phyloP scores from a whole-genome alignment of 257 asterid genomes.

The Fraxinus anomala region DNA sequence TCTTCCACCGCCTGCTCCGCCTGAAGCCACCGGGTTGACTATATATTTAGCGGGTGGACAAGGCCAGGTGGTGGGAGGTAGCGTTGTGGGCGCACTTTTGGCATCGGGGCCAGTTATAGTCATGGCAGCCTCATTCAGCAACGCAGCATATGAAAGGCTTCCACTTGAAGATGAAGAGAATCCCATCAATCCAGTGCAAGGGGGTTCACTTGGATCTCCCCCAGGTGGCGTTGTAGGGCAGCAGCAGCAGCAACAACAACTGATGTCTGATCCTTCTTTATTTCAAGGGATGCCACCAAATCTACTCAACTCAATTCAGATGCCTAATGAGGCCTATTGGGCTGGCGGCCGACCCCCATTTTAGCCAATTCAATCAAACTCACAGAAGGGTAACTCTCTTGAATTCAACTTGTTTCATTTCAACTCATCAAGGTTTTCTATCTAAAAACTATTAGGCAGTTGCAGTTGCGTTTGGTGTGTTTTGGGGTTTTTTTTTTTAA shows the following conservation, averaged over 20 bases:
- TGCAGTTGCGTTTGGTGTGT: constrained; percentile 13
- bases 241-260: not conserved
- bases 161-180: constrained; percentile 78
- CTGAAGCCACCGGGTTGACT: constrained; percentile 69
- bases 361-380: constrained; percentile 25
- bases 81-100: constrained; percentile 77
- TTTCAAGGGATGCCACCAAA: constrained; percentile 67
- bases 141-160: constrained; percentile 85
- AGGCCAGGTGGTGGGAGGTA: constrained; percentile 94
- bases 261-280: constrained; percentile 49
- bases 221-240: constrained; percentile 26
- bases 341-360: constrained; percentile 63
- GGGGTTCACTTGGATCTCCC: constrained; percentile 39
- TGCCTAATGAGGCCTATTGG: constrained; percentile 69
- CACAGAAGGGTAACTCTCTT: constrained; percentile 26
- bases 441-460: not conserved
- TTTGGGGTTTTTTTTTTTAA: not conserved
- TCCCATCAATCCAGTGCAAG: constrained; percentile 33
- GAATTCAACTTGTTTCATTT: constrained; percentile 1
- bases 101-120: constrained; percentile 85
- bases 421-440: constrained; percentile 12
- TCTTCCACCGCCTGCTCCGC: constrained; percentile 87
- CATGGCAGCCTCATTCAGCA: constrained; percentile 92
- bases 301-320: constrained; percentile 50
- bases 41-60: constrained; percentile 86